A percentile compares a stretch with the other conserved stretches of the same genome.
Evolutionary conservation across 805 yeast genomes (phyloP).

Genomic region (Nakazawaea ishiwadae): DNA sequence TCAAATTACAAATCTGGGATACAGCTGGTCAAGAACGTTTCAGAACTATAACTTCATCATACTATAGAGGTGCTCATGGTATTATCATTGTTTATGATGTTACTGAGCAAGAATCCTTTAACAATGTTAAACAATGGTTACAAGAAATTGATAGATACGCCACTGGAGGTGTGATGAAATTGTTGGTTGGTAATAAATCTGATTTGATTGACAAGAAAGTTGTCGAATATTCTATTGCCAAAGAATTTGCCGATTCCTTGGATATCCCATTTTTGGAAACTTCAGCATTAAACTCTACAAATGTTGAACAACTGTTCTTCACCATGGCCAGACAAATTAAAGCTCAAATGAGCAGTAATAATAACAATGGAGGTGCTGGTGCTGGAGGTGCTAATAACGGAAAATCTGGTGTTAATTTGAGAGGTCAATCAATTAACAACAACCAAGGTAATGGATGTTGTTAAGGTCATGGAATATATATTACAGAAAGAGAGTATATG

Average conservation of each 20-base stretch:
- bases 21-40: constrained; percentile 99
- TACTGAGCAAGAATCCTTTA: constrained; percentile 94
- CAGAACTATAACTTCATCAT: constrained; percentile 95
- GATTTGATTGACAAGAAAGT: constrained; percentile 91
- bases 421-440: constrained; percentile 57
- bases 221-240: constrained; percentile 93
- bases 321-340: constrained; percentile 99
- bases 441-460: constrained; percentile 44
- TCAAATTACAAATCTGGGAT: constrained; percentile 98
- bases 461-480: too few relatives aligned
- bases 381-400: constrained; percentile 21
- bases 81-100: constrained; percentile 97
- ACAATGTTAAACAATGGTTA: constrained; percentile 96
- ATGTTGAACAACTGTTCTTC: constrained; percentile 97
- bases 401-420: constrained; percentile 66
- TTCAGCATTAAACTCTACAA: constrained; percentile 89
- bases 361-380: constrained; percentile 36
- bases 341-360: constrained; percentile 78
- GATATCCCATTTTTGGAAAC: constrained; percentile 96
- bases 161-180: constrained; percentile 93
- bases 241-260: constrained; percentile 94
- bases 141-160: constrained; percentile 98
- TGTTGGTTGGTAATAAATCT: constrained; percentile 94
- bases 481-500: too few relatives aligned
- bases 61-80: constrained; percentile 98